Percentiles rank a stretch among this genome's conserved stretches.
These are phyloP conservation scores for Extremus antarcticus DNA, from an alignment of 495 filamentous ascomycete genomes.

Conservation along the genomic window DNA sequence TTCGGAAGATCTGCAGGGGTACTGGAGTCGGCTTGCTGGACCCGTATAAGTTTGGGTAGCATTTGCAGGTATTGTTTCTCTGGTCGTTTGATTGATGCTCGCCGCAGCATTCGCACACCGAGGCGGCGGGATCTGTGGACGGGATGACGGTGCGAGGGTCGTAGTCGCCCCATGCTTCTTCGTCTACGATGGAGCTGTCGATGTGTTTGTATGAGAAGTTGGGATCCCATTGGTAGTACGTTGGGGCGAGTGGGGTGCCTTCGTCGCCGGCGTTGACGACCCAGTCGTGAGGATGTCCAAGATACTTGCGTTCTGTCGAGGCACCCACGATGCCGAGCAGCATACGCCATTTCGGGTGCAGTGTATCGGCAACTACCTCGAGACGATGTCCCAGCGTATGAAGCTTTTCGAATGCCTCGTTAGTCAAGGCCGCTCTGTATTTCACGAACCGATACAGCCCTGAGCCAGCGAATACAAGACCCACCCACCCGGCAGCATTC, in stretches of 20 bases:
- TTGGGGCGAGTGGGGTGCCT: conserved; percentile 22
- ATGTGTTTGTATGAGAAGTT: conserved; percentile 23
- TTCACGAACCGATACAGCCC: conserved; percentile 33
- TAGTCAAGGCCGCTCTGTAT: conserved; percentile 26
- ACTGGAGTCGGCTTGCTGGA: conserved; percentile 1
- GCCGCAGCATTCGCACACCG: conserved; percentile 19
- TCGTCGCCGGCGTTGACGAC: conserved; percentile 16
- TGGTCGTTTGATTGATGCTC: conserved; percentile 25
- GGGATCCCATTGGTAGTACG: conserved; percentile 23
- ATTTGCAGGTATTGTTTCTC: conserved; percentile 20
- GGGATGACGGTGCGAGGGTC: conserved; percentile 20
- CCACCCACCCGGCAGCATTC: conserved; percentile 25
- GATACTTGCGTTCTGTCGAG: conserved; percentile 15
- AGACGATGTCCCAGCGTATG: conserved; percentile 20
- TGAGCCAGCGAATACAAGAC: conserved; percentile 30
- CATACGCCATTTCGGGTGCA: conserved; percentile 29
- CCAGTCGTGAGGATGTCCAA: conserved; percentile 27
- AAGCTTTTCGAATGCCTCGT: conserved; percentile 23
- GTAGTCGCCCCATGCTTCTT: conserved; percentile 22
- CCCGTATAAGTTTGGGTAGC: conserved; percentile 24
- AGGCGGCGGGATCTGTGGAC: not conserved
- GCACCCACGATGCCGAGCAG: conserved; percentile 19
- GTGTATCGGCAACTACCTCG: conserved; percentile 29
- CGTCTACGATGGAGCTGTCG: conserved; percentile 24
- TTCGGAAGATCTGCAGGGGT: conserved; percentile 25